Percentiles rank a stretch among this genome's conserved stretches.
Conservation (phyloP, 2,329 filamentous ascomycete genomes). For the Alternaria infectoria region DNA sequence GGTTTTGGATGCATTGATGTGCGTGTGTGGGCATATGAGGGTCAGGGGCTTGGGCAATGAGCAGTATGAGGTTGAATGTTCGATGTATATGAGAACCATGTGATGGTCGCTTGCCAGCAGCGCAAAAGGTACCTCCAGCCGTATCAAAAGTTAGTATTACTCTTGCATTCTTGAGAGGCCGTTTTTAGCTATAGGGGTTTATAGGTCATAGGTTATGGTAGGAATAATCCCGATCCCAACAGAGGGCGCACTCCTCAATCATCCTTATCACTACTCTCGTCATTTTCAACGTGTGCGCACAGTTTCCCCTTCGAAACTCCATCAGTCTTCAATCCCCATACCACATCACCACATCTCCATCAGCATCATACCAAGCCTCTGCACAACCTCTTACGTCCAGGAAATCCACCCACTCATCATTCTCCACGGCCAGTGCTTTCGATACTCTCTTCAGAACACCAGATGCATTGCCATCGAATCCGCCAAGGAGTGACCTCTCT, state of each 20-base stretch:
- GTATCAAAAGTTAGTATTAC: background rate
- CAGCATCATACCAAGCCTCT: constrained; percentile 38
- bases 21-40: background rate
- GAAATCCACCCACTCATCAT: constrained; percentile 35
- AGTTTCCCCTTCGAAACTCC: background rate
- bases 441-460: constrained; percentile 21
- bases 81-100: background rate
- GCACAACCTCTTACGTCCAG: constrained; percentile 33
- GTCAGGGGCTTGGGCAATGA: background rate
- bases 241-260: background rate
- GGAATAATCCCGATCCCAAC: background rate
- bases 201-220: background rate
- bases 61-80: background rate
- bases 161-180: background rate
- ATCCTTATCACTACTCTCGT: background rate
- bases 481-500: constrained; percentile 8
- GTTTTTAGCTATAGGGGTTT: background rate
- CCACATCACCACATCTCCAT: constrained; percentile 35
- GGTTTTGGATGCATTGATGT: background rate
- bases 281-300: background rate
- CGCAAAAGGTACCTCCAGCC: background rate
- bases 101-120: background rate
- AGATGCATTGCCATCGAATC: constrained; percentile 31
- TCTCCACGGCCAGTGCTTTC: constrained; percentile 35
- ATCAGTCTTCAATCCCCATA: constrained; percentile 8